phyloP scores from a whole-genome alignment of 192 early-diverging fungal genomes.

The Rhizoclosmatium sp. region DNA sequence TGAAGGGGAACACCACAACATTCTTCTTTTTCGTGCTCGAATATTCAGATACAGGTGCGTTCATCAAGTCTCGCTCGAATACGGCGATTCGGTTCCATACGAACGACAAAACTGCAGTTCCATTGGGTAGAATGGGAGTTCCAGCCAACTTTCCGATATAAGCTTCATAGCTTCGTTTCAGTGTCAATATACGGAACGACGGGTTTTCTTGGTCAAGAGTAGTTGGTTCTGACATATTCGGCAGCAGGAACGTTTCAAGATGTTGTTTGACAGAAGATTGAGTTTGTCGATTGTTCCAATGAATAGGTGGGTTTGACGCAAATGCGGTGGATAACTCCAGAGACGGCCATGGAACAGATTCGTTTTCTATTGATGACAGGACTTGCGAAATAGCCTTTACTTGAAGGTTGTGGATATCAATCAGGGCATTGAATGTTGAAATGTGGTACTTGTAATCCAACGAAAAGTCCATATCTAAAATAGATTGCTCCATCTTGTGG shows the following conservation, averaged over 20 bases:
- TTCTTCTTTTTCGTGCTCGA: not conserved
- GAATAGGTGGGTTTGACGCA: not conserved
- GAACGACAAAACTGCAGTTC: not conserved
- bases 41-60: not conserved
- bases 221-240: too few species aligned
- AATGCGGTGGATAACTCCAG: conserved; percentile 13
- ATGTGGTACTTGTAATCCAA: conserved; percentile 1
- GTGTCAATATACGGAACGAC: not conserved
- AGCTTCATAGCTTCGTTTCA: conserved; percentile 6
- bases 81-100: not conserved
- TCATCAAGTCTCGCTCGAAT: not conserved
- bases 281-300: too few species aligned
- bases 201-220: not conserved
- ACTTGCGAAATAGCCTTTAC: not conserved
- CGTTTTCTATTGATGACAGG: not conserved
- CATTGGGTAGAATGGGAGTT: not conserved
- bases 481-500: conserved; percentile 3
- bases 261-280: too few species aligned
- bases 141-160: not conserved
- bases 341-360: conserved; percentile 1
- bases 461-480: conserved; percentile 19
- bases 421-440: conserved; percentile 16
- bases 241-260: too few species aligned
- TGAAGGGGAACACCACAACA: not conserved
- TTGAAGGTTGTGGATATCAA: conserved; percentile 22